Evolutionary conservation across 169 alveolate species (phyloP).

Genomic region (Eimeria nieschulzi): DNA sequence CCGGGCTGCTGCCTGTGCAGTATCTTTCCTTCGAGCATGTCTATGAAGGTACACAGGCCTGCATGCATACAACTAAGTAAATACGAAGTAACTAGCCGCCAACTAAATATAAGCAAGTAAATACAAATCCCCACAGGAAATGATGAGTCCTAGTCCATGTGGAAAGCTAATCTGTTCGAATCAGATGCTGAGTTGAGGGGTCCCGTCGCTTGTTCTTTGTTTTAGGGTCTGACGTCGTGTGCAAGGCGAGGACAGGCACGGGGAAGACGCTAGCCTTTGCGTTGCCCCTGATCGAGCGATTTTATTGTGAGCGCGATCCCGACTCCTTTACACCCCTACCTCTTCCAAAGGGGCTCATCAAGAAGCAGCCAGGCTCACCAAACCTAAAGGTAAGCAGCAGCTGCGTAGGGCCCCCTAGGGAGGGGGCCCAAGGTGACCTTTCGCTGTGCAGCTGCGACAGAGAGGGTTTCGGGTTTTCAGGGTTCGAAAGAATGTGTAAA

Average conservation of each 20-base stretch:
- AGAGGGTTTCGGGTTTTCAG: neutral
- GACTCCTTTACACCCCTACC: neutral
- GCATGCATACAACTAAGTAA: no score
- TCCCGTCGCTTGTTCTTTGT: neutral
- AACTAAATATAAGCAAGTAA: no score
- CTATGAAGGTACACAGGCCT: neutral
- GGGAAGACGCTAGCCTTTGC: slow-evolving; percentile 73
- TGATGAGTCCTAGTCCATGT: no score
- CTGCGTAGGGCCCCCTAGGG: no score
- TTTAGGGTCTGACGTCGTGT: slow-evolving; percentile 31
- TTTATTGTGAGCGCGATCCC: neutral
- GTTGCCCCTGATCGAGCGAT: slow-evolving; percentile 56
- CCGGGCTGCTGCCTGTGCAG: slow-evolving; percentile 1
- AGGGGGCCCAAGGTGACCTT: neutral
- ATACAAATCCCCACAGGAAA: no score
- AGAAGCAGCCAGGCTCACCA: neutral
- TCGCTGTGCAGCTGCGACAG: neutral
- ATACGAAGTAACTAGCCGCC: no score
- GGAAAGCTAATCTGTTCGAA: no score
- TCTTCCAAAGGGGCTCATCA: neutral
- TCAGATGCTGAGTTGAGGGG: no score
- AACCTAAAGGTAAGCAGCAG: neutral
- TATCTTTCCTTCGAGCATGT: neutral
- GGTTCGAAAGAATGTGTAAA: no score
- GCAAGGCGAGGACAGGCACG: slow-evolving; percentile 69